Evolutionary conservation across 345 rosid genomes (phyloP).

Genomic region (Rubroshorea leprosula): DNA sequence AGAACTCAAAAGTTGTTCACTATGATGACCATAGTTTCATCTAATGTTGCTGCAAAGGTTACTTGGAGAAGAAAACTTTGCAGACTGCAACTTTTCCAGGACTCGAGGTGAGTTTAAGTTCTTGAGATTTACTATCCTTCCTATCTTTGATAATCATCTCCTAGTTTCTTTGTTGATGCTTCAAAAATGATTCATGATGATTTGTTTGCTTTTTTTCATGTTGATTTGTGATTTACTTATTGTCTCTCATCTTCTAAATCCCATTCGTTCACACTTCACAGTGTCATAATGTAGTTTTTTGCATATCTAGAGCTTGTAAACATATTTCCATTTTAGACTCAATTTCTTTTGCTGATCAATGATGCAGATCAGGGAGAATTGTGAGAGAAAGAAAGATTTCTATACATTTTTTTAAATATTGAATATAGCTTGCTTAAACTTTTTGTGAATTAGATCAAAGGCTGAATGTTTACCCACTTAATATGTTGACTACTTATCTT

Average conservation of each 20-base stretch:
- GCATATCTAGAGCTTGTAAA: too few relatives aligned
- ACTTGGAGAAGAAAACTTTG: conserved; percentile 33
- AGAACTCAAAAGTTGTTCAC: conserved; percentile 4
- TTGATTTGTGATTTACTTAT: conserved; percentile 1
- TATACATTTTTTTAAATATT: too few relatives aligned
- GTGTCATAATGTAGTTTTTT: too few relatives aligned
- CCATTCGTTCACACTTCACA: background rate
- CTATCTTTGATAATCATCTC: too few relatives aligned
- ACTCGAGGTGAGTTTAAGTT: conserved; percentile 48
- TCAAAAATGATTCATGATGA: background rate
- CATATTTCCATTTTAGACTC: too few relatives aligned
- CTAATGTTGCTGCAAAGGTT: conserved; percentile 30
- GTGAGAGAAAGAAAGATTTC: too few relatives aligned
- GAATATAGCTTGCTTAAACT: too few relatives aligned
- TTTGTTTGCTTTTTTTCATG: background rate
- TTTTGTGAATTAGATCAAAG: too few relatives aligned
- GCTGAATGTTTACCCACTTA: too few relatives aligned
- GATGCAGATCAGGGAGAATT: too few relatives aligned
- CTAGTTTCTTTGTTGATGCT: background rate
- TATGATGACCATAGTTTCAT: conserved; percentile 21
- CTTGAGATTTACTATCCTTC: background rate
- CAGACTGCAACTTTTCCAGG: conserved; percentile 64
- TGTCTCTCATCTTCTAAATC: conserved; percentile 2
- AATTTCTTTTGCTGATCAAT: too few relatives aligned
- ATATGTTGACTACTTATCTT: too few relatives aligned